Base-by-base conservation (phyloP, 2,329 filamentous ascomycete species). In the Cytospora chrysosperma region DNA sequence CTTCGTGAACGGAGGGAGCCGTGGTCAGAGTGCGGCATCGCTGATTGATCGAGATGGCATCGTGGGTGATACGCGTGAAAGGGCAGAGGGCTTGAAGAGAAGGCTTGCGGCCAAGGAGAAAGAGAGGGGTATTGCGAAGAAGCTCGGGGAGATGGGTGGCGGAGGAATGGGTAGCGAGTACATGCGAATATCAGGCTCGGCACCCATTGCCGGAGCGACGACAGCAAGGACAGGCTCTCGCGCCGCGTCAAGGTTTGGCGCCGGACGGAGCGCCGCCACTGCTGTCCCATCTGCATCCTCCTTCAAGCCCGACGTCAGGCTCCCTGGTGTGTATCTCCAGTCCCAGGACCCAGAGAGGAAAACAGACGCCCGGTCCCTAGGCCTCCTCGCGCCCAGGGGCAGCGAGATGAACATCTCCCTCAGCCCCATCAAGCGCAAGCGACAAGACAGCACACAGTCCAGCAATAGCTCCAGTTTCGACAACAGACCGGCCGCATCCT, bases 121-220 rank as follows among this genome's bases (percentile, higher is more conserved):
- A 71, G 91, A 94, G 73, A 81, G 86, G 24, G 88, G 91, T 27
- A 82, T 95, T 56, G 89, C 88, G 67, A 86, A 85, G 72, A 86
- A 85, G 68, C 79, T 95, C 2, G 85, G 85, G 12, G 78, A 83
- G 57, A 78, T 87, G 64, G 89, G 89, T 12, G 82, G 79, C 56
- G 55, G 50, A 24, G 88, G 88, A 7, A 83, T 88, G 0, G 90
- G 90, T 2, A 84, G 81, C 54, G 88, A 92, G 65, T 93, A 93
- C 74, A 87, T 93, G 82, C 81, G 77, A 59, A 75, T 73, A 24
- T 62, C 72, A 6, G 68, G 67, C 4, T 63, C 56, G 4, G 32
- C 60, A 7, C 57, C 32, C 24, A 27, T 50, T 15, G 12, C 57
- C 12, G 61, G 53, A 27, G 26, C 59, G 3, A 59, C 62, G 1